Evolutionary conservation across 2,329 filamentous ascomycete genomes (phyloP).

Genomic region (Cercospora sp.): DNA sequence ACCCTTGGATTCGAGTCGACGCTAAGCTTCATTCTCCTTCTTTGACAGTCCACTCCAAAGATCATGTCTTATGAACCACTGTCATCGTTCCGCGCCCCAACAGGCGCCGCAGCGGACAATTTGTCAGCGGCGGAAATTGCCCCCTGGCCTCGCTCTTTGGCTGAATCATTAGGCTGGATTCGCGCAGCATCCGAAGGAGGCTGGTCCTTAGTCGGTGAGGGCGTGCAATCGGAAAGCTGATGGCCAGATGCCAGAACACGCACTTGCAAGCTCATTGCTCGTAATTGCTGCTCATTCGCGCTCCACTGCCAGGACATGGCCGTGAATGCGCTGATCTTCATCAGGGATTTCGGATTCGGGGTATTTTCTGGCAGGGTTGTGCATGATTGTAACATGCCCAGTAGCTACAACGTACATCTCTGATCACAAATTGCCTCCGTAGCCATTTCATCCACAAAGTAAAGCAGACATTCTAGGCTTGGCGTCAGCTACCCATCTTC

Average conservation of each 20-base stretch:
- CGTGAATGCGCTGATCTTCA: neutral
- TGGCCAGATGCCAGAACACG: neutral
- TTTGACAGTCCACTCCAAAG: neutral
- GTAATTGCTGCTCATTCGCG: neutral
- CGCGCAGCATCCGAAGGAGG: neutral
- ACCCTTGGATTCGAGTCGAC: neutral
- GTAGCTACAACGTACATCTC: neutral
- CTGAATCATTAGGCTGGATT: neutral
- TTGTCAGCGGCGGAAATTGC: neutral
- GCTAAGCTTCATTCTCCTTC: neutral
- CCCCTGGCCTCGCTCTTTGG: neutral
- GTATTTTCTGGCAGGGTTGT: neutral
- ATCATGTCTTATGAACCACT: neutral
- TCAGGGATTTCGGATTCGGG: neutral
- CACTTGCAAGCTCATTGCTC: neutral
- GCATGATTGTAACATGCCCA: neutral
- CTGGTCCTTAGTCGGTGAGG: neutral
- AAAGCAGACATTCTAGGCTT: neutral
- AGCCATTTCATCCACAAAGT: neutral
- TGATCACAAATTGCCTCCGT: neutral
- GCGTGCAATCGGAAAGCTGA: neutral
- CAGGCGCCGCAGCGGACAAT: neutral
- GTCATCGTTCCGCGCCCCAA: neutral
- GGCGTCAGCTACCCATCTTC: neutral
- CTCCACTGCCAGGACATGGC: neutral